Conservation (phyloP, 108 stramenopile species). For the Cyclotella cryptica region DNA sequence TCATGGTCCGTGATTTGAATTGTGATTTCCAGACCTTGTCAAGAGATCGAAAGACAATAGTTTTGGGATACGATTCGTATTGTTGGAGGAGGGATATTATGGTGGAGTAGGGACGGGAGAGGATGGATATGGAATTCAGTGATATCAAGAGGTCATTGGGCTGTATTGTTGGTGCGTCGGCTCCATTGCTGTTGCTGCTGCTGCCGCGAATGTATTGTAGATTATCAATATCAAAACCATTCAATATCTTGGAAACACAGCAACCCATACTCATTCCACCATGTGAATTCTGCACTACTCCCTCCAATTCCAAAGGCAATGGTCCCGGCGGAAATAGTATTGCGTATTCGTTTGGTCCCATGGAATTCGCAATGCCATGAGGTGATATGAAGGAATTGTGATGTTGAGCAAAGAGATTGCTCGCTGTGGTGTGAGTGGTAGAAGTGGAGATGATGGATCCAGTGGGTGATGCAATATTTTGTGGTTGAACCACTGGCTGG, state of each 20-base stretch:
- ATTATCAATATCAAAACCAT: conserved; percentile 22
- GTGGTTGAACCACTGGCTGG: background rate
- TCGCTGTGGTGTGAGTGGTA: background rate
- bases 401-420: conserved; percentile 4
- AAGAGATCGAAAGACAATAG: conserved; percentile 29
- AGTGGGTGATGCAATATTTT: conserved; percentile 11
- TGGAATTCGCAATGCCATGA: background rate
- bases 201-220: background rate
- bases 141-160: conserved; percentile 48
- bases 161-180: conserved; percentile 20
- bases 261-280: conserved; percentile 38
- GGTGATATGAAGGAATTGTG: conserved; percentile 1
- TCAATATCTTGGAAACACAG: conserved; percentile 31
- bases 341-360: conserved; percentile 45
- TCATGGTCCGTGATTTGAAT: conserved; percentile 32
- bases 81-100: conserved; percentile 27
- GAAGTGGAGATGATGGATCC: conserved; percentile 20
- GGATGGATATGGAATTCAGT: conserved; percentile 43
- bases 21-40: conserved; percentile 42
- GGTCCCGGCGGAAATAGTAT: conserved; percentile 43
- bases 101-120: conserved; percentile 33
- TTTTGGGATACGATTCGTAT: conserved; percentile 6
- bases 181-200: background rate
- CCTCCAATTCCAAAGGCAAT: conserved; percentile 45
- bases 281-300: conserved; percentile 11